These are phyloP conservation scores for Trichoderma erinaceum DNA, from an alignment of 495 filamentous ascomycete species.

Conservation along the genomic window DNA sequence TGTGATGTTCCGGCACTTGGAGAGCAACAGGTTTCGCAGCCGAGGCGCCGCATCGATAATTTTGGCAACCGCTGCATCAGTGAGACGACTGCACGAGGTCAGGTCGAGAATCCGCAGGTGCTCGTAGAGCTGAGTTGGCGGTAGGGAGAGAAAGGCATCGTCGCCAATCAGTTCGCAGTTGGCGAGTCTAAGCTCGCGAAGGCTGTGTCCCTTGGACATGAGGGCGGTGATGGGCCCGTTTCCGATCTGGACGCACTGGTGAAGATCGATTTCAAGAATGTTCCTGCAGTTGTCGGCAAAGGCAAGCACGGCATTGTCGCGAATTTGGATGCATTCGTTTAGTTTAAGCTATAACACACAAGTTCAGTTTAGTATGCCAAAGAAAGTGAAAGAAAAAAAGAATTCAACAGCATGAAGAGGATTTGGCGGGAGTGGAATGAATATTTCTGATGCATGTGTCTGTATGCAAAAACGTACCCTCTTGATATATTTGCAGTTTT, in stretches of 20 bases:
- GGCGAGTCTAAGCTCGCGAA: constrained; percentile 82
- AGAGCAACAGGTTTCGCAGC: constrained; percentile 84
- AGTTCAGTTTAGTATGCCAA: constrained; percentile 24
- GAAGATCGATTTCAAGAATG: constrained; percentile 92
- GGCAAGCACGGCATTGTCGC: constrained; percentile 69
- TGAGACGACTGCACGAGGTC: constrained; percentile 75
- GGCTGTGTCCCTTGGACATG: constrained; percentile 64
- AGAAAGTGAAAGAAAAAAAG: neutral
- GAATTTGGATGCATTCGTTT: constrained; percentile 76
- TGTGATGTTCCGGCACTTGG: constrained; percentile 89
- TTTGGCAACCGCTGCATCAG: constrained; percentile 77
- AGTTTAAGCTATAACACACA: constrained; percentile 67
- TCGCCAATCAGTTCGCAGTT: constrained; percentile 81
- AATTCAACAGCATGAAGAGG: neutral
- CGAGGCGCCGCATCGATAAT: constrained; percentile 83
- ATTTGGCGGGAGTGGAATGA: neutral
- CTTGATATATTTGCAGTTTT: constrained; percentile 80
- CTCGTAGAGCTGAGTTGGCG: constrained; percentile 62
- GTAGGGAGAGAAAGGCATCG: constrained; percentile 77
- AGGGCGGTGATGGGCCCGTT: constrained; percentile 75
- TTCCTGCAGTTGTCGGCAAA: constrained; percentile 85
- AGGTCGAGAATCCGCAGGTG: constrained; percentile 90
- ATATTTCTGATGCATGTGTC: neutral
- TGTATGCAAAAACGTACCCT: constrained; percentile 51
- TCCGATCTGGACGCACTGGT: constrained; percentile 73